Percentiles rank a stretch among this genome's conserved stretches.
Conservation (phyloP, 164 flowering plant species). For the Malania oleifera region DNA sequence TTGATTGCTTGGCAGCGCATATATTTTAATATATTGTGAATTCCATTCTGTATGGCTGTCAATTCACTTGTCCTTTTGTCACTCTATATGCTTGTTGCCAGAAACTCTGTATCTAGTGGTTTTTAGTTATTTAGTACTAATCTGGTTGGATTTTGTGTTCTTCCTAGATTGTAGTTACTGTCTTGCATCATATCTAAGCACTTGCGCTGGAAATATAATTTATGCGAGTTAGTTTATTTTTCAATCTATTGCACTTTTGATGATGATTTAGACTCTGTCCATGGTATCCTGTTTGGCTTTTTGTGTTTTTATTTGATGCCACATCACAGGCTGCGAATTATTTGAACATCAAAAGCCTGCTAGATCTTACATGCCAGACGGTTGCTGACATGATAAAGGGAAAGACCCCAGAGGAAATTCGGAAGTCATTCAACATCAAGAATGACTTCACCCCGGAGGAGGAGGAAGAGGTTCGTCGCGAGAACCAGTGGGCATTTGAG, state of each 20-base stretch:
- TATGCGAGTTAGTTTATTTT: too few relatives aligned
- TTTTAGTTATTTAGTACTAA: too few relatives aligned
- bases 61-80: too few relatives aligned
- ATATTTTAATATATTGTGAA: too few relatives aligned
- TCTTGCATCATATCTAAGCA: background rate
- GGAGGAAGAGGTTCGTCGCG: slow-evolving; percentile 35
- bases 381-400: slow-evolving; percentile 54
- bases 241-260: background rate
- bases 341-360: slow-evolving; percentile 35
- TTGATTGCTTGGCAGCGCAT: too few relatives aligned
- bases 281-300: background rate
- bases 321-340: slow-evolving; percentile 41
- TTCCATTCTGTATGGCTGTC: too few relatives aligned
- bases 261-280: background rate
- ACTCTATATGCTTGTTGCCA: too few relatives aligned
- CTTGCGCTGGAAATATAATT: too few relatives aligned
- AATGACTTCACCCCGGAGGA: slow-evolving; percentile 41
- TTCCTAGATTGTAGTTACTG: too few relatives aligned
- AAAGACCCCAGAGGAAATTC: slow-evolving; percentile 36
- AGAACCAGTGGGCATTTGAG: slow-evolving; percentile 47
- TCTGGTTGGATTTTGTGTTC: too few relatives aligned
- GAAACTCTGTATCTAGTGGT: too few relatives aligned
- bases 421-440: slow-evolving; percentile 36
- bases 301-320: background rate
- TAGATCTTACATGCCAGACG: slow-evolving; percentile 43